phyloP scores from a whole-genome alignment of 1,284 basidiomycete species.

The Papiliotrema flavescens region DNA sequence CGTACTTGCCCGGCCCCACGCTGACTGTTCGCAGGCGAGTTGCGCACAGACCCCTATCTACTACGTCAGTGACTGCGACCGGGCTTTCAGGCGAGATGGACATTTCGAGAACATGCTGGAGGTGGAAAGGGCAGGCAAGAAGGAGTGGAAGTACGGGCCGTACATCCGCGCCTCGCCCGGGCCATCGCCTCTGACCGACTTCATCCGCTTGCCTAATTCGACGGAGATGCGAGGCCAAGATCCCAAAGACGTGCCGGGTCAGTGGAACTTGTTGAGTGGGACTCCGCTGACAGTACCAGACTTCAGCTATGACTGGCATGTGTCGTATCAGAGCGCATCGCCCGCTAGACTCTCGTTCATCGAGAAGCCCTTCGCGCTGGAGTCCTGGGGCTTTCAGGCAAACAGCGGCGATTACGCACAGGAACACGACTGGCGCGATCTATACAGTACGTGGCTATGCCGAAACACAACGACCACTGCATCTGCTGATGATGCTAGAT shows the following conservation, averaged over 20 bases:
- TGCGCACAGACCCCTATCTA: background rate
- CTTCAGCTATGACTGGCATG: background rate
- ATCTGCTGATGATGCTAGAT: background rate
- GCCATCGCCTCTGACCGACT: background rate
- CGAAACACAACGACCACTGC: too few relatives aligned
- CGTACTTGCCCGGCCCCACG: background rate
- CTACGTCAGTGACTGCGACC: background rate
- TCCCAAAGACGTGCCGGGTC: background rate
- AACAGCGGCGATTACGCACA: too few relatives aligned
- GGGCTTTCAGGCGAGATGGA: conserved; percentile 1
- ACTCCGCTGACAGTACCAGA: background rate
- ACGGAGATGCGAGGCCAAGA: background rate
- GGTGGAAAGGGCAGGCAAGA: background rate
- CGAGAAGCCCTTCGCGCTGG: too few relatives aligned
- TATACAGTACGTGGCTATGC: background rate
- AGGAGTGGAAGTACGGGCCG: conserved; percentile 3
- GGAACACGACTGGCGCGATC: background rate
- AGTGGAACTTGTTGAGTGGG: background rate
- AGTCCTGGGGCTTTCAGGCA: too few relatives aligned
- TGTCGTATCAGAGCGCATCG: background rate
- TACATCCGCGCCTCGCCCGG: background rate
- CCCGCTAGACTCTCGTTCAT: background rate
- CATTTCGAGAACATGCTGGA: conserved; percentile 6
- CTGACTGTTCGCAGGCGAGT: background rate
- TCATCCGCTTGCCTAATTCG: background rate